Evolutionary conservation across 179 eudicot genomes (phyloP), one percentile per base, ranked within the genome.

Genomic region (Gypsophila paniculata): DNA sequence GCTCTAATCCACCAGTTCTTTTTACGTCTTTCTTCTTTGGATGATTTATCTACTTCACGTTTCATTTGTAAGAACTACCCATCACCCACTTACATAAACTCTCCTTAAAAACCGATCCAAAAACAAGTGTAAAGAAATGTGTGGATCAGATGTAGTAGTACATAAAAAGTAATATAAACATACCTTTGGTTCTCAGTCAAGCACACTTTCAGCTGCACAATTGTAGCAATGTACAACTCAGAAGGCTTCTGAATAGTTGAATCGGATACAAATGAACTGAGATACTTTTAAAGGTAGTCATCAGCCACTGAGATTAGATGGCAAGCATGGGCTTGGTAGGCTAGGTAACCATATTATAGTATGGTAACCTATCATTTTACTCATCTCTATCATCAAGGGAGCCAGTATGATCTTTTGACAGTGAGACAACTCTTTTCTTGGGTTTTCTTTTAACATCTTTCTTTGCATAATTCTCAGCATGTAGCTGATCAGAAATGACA

Each of bases 401-500:
- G 60, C 60, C 52, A 25, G 11, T 39, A 60, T 65, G 65, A 75
- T 83, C 85, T 65, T 75, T 85, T 19, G 64, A 74, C 53, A 91
- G 78, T 38, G 87, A 82, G 76, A 89, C 69, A 63, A 82, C 69
- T 82, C 94, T 88, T 71, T 78, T 85, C 71, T 68, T 85, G 4
- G 84, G 74, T 48, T 83, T 86, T 65, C 79, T 83, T 74, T 51
- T 85, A 70, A 75, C 68, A 53, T 38, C 79, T 72, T 75, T 83
- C 68, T 69, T 83, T 77, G 81, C 85, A 72, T 73, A 60, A 73
- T 69, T 71, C 65, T 72, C 83, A 72, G 68, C 72, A 61, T 65
- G 84, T 62, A 72, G 82, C 44, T 70, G 79, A 60, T 70, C 74
- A 59, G 46, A 65, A 52, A 10, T 44, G 32, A 29, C 70, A 72